Percentiles rank a stretch among this genome's conserved stretches.
These are phyloP conservation scores for Colletotrichum chrysophilum DNA, from an alignment of 2,329 filamentous ascomycete genomes.

Conservation along the genomic window DNA sequence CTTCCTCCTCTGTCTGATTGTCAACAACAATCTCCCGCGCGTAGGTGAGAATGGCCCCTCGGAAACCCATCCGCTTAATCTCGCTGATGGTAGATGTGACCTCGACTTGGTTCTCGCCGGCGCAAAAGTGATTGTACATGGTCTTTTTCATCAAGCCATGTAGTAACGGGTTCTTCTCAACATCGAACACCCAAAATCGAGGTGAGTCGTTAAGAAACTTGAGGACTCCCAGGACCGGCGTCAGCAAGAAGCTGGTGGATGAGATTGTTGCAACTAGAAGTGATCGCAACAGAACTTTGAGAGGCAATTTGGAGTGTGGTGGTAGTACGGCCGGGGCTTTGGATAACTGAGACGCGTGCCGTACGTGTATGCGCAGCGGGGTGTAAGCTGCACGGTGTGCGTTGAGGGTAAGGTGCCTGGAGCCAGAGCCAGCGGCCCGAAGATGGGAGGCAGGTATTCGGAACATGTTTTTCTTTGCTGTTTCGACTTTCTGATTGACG, in stretches of 20 bases:
- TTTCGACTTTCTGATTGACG: background rate
- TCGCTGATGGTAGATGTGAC: conserved; percentile 67
- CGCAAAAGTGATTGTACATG: conserved; percentile 91
- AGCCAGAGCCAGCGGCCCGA: background rate
- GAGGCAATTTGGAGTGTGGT: background rate
- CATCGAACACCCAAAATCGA: conserved; percentile 52
- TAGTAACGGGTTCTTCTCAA: conserved; percentile 77
- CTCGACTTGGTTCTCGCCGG: conserved; percentile 74
- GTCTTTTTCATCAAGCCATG: conserved; percentile 76
- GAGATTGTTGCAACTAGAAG: background rate
- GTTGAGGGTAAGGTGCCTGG: background rate
- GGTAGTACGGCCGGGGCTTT: background rate
- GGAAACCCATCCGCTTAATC: conserved; percentile 78
- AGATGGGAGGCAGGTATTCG: background rate
- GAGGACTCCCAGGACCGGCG: background rate
- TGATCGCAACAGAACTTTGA: background rate
- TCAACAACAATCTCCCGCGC: conserved; percentile 80
- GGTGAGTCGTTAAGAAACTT: background rate
- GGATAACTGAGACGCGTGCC: background rate
- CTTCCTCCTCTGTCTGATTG: conserved; percentile 52
- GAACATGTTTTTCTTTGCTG: background rate
- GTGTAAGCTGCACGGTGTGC: background rate
- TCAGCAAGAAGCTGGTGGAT: background rate
- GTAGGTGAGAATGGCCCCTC: conserved; percentile 84
- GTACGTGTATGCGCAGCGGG: background rate